phyloP scores from a whole-genome alignment of 176 grass and related monocot genomes.

The Pontederia paniculata region DNA sequence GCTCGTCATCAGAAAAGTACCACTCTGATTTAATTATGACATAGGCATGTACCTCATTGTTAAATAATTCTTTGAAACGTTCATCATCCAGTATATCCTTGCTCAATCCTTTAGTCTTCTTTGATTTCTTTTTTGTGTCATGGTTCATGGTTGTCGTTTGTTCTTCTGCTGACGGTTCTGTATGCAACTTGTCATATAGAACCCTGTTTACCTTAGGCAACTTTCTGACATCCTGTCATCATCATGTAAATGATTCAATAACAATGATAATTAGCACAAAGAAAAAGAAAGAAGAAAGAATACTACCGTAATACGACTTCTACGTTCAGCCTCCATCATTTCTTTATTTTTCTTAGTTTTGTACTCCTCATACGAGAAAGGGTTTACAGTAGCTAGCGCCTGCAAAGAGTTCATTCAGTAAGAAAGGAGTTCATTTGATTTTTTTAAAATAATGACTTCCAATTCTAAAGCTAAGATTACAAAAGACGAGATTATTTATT shows the following conservation, averaged over 20 bases:
- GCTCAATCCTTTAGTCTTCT: constrained; percentile 29
- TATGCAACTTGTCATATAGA: constrained; percentile 33
- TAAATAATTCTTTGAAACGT: constrained; percentile 54
- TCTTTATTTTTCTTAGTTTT: constrained; percentile 42
- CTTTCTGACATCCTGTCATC: constrained; percentile 42
- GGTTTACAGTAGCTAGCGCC: constrained; percentile 41
- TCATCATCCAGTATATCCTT: constrained; percentile 40
- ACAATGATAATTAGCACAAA: neutral
- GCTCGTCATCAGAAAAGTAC: no score
- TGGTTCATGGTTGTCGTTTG: constrained; percentile 44
- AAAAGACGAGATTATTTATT: no score
- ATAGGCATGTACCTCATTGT: constrained; percentile 37
- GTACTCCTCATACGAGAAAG: constrained; percentile 39
- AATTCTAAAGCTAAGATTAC: no score
- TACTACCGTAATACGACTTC: constrained; percentile 70
- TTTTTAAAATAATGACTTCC: no score
- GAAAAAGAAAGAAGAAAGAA: constrained; percentile 17
- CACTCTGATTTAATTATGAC: neutral
- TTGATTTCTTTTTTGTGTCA: constrained; percentile 44
- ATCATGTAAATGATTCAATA: constrained; percentile 1
- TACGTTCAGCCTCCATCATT: constrained; percentile 49
- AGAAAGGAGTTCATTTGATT: no score
- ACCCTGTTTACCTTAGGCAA: constrained; percentile 81
- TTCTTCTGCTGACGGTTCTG: constrained; percentile 36
- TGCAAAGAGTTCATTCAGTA: constrained; percentile 5